Base-by-base conservation (phyloP, 2,329 filamentous ascomycete species). In the Geosmithia putterillii region DNA sequence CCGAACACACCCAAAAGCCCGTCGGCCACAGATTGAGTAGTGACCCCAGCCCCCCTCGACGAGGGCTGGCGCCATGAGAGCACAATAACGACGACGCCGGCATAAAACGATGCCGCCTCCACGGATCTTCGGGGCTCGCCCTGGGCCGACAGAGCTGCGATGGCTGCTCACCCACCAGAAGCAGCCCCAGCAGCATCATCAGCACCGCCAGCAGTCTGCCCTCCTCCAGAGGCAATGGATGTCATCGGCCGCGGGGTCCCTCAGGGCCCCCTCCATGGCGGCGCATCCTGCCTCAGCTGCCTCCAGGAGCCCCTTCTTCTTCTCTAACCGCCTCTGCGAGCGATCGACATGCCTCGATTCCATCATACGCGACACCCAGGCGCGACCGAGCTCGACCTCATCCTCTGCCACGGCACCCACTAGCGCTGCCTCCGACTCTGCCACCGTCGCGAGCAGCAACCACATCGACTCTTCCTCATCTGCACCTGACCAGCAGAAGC, bases 261-360 rank as follows among this genome's bases (percentile, higher is more conserved):
- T 44, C 21, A 20, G 37, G 17, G 38, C 19, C 35, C 20, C 38
- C n/a, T n/a, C 17, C 43, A 39, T 14, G 20, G 17, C 10, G 22
- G 25, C 37, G 28, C 28, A 19, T 3, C 42, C 23, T 19, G 14
- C 38, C 19, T 19, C 25, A 9, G 41, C 41, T 20, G 34, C 36
- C 10, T 4, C 15, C 22, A n/a, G 37, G 8, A 36, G 40, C 44
- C 34, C 34, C 17, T 64, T 63, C 46, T 63, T 64, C 14, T 45
- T 63, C 3, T 62, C 61, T 3, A 64, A 64, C 36, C 54, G 58
- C 8, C 38, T 58, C 2, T 58, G 63, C 46, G 58, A 62, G n/a
- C 51, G 59, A 38, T 62, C 61, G 7, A 52, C 50, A 45, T 64
- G 60, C 41, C 59, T 64, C 45, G 59, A 63, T 43, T 56, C 54